Evolutionary conservation across 164 flowering plant species (phyloP), one percentile per base, ranked within the genome.

Genomic region (Nelumbo lutea): DNA sequence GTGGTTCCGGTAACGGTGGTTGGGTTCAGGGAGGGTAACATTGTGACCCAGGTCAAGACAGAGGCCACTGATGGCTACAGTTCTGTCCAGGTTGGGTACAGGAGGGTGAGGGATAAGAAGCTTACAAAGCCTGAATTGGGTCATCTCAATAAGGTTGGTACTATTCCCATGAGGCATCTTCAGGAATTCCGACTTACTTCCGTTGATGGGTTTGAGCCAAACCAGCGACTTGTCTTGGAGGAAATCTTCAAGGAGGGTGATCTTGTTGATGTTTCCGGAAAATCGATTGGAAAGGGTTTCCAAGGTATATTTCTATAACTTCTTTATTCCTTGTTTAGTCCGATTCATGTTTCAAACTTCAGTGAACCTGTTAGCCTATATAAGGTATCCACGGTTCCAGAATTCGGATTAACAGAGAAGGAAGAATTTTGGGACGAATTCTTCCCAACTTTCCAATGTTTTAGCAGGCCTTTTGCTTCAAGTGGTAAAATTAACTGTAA

Each of bases 281-380:
- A 81, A 6, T 83, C 96, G 68, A 96, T 96, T 57, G 99, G 99
- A 4, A 96, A 96, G 79, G 99, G 99, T 3, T 96, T 96, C 67
- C 99, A 96, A 86, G 99, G 98, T 89, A 15, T 38, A 1, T 42
- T 5, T 65, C 70, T 11, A 13, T 66, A 9, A 1, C 40, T 11
- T 50, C 59, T 52, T 3, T 15, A 38, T n/a, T 7, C 13, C 27
- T n/a, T 11, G 13, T 42, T 38, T 67, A 42, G 15, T 55, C 43
- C 10, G 45, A 50, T 40, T 68, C 42, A 40, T 9, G 27, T 53
- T 50, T 59, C 42, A 3, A 1, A 40, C 2, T 53, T 52, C 44
- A 7, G 5, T 48, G 48, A 42, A 14, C 5, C 2, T 43, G 68
- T 44, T 4, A 1, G 9, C 41, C 10, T 27, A 4, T 61, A 41